These are phyloP conservation scores for Isoetes taiwanensis DNA, from an alignment of 75 land plant genomes.

Conservation along the genomic window DNA sequence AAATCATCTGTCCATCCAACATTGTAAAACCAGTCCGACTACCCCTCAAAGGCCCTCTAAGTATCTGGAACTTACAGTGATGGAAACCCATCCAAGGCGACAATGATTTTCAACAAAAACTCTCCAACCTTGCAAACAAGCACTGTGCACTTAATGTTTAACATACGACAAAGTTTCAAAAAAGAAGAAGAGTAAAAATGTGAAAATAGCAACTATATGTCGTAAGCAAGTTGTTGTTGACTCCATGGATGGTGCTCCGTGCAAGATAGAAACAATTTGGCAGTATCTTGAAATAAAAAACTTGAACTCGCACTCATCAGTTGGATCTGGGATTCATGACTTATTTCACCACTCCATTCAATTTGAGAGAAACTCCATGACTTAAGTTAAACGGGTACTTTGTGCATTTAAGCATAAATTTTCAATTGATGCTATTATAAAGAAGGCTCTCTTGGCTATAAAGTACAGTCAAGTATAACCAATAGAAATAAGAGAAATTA, in stretches of 20 bases:
- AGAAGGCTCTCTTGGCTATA: too few species aligned
- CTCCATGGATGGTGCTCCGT: not conserved
- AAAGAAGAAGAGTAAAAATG: too few species aligned
- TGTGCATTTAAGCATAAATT: too few species aligned
- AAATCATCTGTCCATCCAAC: conserved; percentile 98
- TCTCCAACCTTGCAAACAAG: conserved; percentile 77
- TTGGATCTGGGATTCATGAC: too few species aligned
- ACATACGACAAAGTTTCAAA: conserved; percentile 77
- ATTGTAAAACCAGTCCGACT: conserved; percentile 95
- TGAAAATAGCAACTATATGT: not conserved
- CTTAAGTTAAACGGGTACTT: too few species aligned
- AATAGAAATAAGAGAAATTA: conserved; percentile 60
- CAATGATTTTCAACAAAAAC: conserved; percentile 84
- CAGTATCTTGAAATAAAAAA: not conserved
- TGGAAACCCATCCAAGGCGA: conserved; percentile 78
- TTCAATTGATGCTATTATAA: too few species aligned
- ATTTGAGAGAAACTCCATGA: too few species aligned
- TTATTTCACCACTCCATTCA: too few species aligned
- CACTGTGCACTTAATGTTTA: conserved; percentile 50
- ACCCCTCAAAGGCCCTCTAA: too few species aligned
- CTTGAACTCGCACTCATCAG: too few species aligned
- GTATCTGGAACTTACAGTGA: conserved; percentile 70
- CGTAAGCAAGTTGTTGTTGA: not conserved
- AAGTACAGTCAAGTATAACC: conserved; percentile 21
- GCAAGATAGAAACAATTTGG: not conserved